A percentile compares a stretch with the other conserved stretches of the same genome.
Evolutionary conservation across 306 rosid species (phyloP).

Genomic region (Biancaea sappan): DNA sequence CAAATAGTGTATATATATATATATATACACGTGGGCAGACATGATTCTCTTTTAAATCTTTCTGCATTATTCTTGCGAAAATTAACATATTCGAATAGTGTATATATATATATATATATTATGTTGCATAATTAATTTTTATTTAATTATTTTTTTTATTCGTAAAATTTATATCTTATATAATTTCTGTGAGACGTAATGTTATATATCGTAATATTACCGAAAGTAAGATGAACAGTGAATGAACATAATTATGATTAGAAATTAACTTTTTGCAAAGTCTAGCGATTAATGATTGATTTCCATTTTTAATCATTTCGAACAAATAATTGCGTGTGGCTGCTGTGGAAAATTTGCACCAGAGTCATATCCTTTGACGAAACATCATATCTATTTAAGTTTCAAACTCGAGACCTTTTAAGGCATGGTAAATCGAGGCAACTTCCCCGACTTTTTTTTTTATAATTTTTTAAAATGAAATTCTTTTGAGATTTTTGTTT

Average conservation of each 20-base stretch:
- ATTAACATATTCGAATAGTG: neutral
- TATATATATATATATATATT: too few species aligned
- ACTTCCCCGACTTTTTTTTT: neutral
- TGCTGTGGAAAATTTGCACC: conserved; percentile 32
- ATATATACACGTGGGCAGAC: conserved; percentile 23
- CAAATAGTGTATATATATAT: too few species aligned
- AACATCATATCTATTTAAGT: neutral
- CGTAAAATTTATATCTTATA: too few species aligned
- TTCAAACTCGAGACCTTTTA: neutral
- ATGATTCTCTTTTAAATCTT: neutral
- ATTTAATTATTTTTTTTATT: too few species aligned
- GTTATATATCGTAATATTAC: too few species aligned
- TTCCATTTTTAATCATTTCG: conserved; percentile 40
- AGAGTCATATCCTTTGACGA: neutral
- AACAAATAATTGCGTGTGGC: conserved; percentile 29
- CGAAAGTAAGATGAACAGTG: too few species aligned
- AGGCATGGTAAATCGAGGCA: neutral
- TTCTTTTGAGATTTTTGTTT: neutral
- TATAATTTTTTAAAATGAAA: neutral
- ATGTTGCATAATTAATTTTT: too few species aligned
- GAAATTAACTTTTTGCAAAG: neutral
- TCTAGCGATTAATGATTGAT: conserved; percentile 29
- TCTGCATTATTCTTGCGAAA: conserved; percentile 1
- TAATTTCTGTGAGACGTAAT: too few species aligned
- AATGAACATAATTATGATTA: neutral